Evolutionary conservation across 345 rosid genomes (phyloP).

Genomic region (Lepidium didymum): DNA sequence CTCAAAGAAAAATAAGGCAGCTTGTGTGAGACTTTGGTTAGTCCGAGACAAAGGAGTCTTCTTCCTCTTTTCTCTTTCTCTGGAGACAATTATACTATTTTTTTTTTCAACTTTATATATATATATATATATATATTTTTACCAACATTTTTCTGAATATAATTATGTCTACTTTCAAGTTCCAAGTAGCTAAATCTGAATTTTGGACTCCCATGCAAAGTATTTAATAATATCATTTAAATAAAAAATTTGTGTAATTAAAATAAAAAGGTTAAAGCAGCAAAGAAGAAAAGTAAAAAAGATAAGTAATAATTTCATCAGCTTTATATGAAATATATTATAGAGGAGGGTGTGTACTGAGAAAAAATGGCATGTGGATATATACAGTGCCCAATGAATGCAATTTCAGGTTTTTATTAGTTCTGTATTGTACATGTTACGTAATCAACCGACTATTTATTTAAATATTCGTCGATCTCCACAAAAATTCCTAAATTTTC

Average conservation of each 20-base stretch:
- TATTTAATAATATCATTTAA: too few relatives aligned
- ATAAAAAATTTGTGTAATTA: too few relatives aligned
- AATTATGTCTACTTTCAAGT: slow-evolving; percentile 9
- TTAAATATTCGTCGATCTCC: background rate
- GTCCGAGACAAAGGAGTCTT: slow-evolving; percentile 26
- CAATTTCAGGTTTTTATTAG: background rate
- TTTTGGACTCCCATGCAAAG: slow-evolving; percentile 24
- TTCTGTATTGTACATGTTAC: slow-evolving; percentile 14
- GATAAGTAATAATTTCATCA: background rate
- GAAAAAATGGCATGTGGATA: slow-evolving; percentile 19
- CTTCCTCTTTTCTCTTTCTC: slow-evolving; percentile 23
- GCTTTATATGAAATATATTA: background rate
- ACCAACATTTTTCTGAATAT: background rate
- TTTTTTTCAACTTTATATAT: too few relatives aligned
- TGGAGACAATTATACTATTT: slow-evolving; percentile 14
- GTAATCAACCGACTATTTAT: slow-evolving; percentile 19
- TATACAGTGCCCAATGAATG: slow-evolving; percentile 28
- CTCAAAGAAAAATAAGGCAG: background rate
- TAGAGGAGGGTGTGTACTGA: slow-evolving; percentile 1
- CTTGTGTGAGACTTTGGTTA: slow-evolving; percentile 20
- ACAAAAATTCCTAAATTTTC: background rate
- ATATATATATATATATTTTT: too few relatives aligned
- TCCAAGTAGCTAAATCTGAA: slow-evolving; percentile 13
- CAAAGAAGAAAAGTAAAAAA: background rate
- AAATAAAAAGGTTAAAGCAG: background rate